A percentile compares a stretch with the other conserved stretches of the same genome.
These are phyloP conservation scores for Vaccinium macrocarpon DNA, from an alignment of 148 eudicot species.

Conservation along the genomic window DNA sequence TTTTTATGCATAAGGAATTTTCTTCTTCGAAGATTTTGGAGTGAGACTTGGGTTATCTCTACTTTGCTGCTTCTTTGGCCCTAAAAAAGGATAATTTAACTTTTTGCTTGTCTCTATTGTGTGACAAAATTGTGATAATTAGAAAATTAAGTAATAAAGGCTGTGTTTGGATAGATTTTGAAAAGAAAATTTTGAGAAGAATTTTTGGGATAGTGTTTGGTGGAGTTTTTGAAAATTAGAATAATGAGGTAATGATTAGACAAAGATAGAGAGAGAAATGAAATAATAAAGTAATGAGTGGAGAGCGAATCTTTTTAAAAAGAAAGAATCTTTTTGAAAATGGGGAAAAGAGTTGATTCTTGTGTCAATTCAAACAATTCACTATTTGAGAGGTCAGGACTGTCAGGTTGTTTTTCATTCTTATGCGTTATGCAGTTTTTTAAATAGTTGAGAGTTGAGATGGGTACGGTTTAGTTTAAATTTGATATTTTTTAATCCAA, in stretches of 20 bases:
- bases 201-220: too few relatives aligned
- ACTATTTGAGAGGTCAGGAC: not conserved
- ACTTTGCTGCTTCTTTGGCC: not conserved
- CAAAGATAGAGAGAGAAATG: too few relatives aligned
- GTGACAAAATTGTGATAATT: not conserved
- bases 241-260: too few relatives aligned
- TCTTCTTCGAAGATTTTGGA: not conserved
- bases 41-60: constrained; percentile 1
- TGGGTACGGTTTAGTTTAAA: not conserved
- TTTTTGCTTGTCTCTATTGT: constrained; percentile 1
- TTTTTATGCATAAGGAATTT: not conserved
- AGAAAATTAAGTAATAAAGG: not conserved
- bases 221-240: too few relatives aligned
- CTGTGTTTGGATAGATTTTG: too few relatives aligned
- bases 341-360: not conserved
- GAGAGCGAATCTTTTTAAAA: too few relatives aligned
- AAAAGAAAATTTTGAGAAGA: too few relatives aligned
- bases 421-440: not conserved
- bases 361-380: not conserved
- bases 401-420: not conserved
- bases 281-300: too few relatives aligned
- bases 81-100: not conserved
- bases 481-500: not conserved
- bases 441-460: not conserved
- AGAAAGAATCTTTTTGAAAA: too few relatives aligned